Evolutionary conservation across 352 stramenopile species (phyloP), one percentile per base, ranked within the genome.

Genomic region (Globisporangium echinulatum): DNA sequence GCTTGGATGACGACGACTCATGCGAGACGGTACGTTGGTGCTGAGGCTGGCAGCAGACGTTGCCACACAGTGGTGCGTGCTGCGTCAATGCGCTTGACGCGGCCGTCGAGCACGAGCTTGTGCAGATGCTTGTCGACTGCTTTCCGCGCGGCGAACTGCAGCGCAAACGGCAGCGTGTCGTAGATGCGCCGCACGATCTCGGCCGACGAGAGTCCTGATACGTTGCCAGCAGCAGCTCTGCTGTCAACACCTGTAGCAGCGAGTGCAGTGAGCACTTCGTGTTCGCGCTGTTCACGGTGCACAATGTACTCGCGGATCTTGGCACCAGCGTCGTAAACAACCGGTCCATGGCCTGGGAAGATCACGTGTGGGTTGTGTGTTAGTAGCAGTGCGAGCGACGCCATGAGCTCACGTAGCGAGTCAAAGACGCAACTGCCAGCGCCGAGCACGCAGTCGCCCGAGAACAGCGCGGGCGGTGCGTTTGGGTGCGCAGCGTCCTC

Each of bases 361-460:
- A 96, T 87, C 9, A 75, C 70, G 25, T 46, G 48, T 52, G 79
- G 74, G 3, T 66, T 47, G 4, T 59, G 70, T 8, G 49, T 59
- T 13, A 74, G 72, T 19, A 97, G 59, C 38, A 73, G 78, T 13
- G 51, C 43, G 9, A 97, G 63, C 17, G 80, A 92, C 25, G 66
- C 58, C 81, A 96, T 91, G 52, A 95, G 87, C 46, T 90, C 74
- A 7, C 56, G 52, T 9, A 97, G 74, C 48, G 89, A 91, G 58
- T 94, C 82, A 50, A 97, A 96, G 50, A 95, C 71, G 59, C 77
- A 88, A 53, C 86, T 97, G 9, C 88, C 87, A 48, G 78, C 75
- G 17, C 88, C 88, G 47, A 97, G 63, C 5, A 97, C 59, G 52
- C 86, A 94, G 64, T 96, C 88, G 53, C 86, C 88, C 1, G 84